phyloP scores from a whole-genome alignment of 75 land plant species.

The Cunninghamia lanceolata region DNA sequence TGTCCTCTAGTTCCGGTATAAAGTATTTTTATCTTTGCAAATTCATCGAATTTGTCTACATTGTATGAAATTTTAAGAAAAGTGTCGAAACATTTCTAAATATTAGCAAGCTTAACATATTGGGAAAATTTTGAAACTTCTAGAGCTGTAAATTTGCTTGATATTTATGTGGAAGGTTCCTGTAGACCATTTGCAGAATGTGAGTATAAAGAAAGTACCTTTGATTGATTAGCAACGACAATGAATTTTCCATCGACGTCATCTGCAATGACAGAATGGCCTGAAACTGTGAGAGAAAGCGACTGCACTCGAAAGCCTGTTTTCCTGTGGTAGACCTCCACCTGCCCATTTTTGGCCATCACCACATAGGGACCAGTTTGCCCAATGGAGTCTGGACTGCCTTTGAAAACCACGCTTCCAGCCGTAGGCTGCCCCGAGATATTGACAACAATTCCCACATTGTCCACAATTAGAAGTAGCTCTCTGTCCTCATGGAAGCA shows the following conservation, averaged over 20 bases:
- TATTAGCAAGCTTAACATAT: not conserved
- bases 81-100: no score
- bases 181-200: not conserved
- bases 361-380: conserved; percentile 64
- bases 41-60: not conserved
- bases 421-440: conserved; percentile 71
- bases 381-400: conserved; percentile 73
- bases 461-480: conserved; percentile 79
- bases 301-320: conserved; percentile 73
- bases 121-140: not conserved
- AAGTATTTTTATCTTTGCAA: no score
- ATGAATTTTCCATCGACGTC: conserved; percentile 57
- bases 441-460: conserved; percentile 72
- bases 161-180: not conserved
- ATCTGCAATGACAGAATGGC: conserved; percentile 47
- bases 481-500: conserved; percentile 38
- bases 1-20: not conserved
- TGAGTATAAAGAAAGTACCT: conserved; percentile 38
- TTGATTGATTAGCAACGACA: conserved; percentile 56
- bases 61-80: no score
- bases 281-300: conserved; percentile 34
- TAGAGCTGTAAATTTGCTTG: not conserved
- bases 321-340: conserved; percentile 74
- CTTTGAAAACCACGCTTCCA: conserved; percentile 73
- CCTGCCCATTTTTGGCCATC: conserved; percentile 48